Conservation (phyloP, 1,139 yeast genomes). For the Suhomyces chickasaworum region DNA sequence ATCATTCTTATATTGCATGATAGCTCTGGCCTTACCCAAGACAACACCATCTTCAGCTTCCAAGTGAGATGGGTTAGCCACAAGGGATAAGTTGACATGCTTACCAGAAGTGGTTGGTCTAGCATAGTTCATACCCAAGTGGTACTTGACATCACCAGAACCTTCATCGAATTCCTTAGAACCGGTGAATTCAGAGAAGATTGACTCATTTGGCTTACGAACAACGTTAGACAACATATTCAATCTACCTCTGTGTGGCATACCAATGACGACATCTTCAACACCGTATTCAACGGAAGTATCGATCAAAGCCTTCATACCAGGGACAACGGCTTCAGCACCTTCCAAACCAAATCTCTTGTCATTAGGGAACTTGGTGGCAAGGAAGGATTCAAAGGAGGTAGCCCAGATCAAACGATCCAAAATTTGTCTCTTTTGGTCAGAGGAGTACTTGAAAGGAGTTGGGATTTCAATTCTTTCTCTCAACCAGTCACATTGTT, state of each 20-base stretch:
- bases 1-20: conserved; percentile 89
- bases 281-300: conserved; percentile 91
- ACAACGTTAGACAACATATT: conserved; percentile 97
- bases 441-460: conserved; percentile 81
- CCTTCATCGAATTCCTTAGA: conserved; percentile 86
- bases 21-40: conserved; percentile 95
- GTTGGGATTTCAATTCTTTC: conserved; percentile 91
- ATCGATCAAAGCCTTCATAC: conserved; percentile 94
- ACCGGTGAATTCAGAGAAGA: conserved; percentile 94
- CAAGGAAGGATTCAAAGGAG: conserved; percentile 86
- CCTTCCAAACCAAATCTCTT: conserved; percentile 99
- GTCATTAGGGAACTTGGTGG: conserved; percentile 96
- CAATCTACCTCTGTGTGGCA: conserved; percentile 99
- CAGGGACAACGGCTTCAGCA: conserved; percentile 95
- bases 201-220: conserved; percentile 97
- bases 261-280: conserved; percentile 96
- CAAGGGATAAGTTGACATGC: conserved; percentile 90
- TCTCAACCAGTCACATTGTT: conserved; percentile 97
- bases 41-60: conserved; percentile 99
- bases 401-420: conserved; percentile 98
- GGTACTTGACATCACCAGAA: conserved; percentile 98
- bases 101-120: conserved; percentile 99
- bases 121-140: conserved; percentile 97
- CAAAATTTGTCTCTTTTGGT: conserved; percentile 93
- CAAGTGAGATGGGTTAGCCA: conserved; percentile 98